These are phyloP conservation scores for Lactarius deliciosus DNA, from an alignment of 768 basidiomycete genomes.

Conservation along the genomic window DNA sequence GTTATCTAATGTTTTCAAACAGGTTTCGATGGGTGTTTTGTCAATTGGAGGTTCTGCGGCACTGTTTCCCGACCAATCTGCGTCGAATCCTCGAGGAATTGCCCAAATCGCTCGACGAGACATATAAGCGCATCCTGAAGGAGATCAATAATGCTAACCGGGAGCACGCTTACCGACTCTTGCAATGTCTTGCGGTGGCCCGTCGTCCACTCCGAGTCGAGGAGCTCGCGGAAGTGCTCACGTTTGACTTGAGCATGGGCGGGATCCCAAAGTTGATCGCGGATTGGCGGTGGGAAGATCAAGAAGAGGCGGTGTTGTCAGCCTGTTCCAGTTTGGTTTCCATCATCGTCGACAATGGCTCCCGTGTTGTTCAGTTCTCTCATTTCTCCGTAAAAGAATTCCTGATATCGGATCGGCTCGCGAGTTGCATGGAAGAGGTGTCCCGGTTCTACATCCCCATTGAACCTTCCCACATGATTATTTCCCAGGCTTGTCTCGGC, in stretches of 20 bases:
- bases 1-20: background rate
- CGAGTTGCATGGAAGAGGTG: background rate
- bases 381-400: background rate
- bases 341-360: no score
- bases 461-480: background rate
- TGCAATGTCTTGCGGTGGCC: background rate
- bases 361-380: background rate
- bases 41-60: background rate
- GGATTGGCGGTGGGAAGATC: background rate
- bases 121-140: background rate
- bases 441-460: background rate
- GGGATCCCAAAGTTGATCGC: background rate
- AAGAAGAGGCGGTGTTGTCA: background rate
- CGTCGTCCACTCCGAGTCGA: background rate
- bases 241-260: background rate
- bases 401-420: no score
- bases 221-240: background rate
- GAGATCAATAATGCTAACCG: background rate
- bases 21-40: background rate
- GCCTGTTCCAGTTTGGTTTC: no score
- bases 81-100: background rate
- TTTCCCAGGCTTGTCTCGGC: conserved; percentile 1
- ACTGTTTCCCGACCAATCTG: background rate
- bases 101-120: background rate
- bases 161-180: background rate